Evolutionary conservation across 2,329 filamentous ascomycete genomes (phyloP), one percentile per base, ranked within the genome.

Genomic region (Colletotrichum sp.): DNA sequence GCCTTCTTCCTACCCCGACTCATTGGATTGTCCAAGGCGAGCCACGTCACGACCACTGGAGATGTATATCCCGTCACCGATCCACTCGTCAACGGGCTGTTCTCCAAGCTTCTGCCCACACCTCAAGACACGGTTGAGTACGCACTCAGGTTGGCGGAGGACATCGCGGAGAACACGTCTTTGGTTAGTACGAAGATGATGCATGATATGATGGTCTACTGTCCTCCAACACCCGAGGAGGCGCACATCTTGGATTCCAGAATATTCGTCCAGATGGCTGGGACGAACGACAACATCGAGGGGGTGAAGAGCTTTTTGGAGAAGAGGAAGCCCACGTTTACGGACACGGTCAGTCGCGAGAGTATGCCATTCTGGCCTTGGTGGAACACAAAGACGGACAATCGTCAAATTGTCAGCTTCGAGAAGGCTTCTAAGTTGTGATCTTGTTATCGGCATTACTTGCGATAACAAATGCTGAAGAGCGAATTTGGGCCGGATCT

Each of bases 241-340:
- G 91, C 93, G 69, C 93, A 95, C 85, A 83, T 95, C 77, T 84
- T 96, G 38, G 94, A 96, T 84, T 92, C 89, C 78, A 88, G 86
- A 78, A 82, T 94, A n/a, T 87, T 94, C 71, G 90, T 89, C 80
- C 90, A 92, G 78, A 77, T 94, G 72, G 92, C 92, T 82, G 85
- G 85, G 12, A 90, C 83, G 15, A 76, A 77, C n/a, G 94, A 95
- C 79, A 91, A 93, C 69, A 88, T 88, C 28, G 94, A 95, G 81
- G 93, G 93, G 3, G 90, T 94, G 6, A 81, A 87, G 73, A 92
- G 92, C n/a, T 95, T 95, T 82, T 82, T 94, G 81, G 87, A 94
- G 84, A 95, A 95, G 87, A 87, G 93, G 67, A 87, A 88, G 74
- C 91, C 92, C 0, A 85, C 89, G 12, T 95, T 95, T 79, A 86